These are phyloP conservation scores for Kwoniella europaea DNA, from an alignment of 768 basidiomycete genomes.

Conservation along the genomic window DNA sequence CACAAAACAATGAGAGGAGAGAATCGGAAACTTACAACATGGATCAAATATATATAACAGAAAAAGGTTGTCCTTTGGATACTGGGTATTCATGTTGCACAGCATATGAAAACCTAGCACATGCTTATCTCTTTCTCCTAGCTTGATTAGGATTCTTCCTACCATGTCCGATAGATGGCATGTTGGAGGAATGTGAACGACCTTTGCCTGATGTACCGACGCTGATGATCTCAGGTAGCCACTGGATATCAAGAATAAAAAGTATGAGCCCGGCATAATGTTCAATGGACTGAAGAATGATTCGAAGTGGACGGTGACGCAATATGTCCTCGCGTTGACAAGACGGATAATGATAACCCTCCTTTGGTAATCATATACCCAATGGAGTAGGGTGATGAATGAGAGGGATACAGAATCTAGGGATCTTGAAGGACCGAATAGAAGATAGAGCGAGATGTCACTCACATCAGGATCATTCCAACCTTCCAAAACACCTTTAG, in stretches of 20 bases:
- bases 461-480: conserved; percentile 89
- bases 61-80: not conserved
- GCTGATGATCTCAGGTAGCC: conserved; percentile 56
- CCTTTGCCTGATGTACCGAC: conserved; percentile 68
- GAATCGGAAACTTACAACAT: not conserved
- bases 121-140: conserved; percentile 61
- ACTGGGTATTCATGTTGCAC: not conserved
- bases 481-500: conserved; percentile 63
- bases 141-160: conserved; percentile 85
- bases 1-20: too few species aligned
- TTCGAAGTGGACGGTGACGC: too few species aligned
- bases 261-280: not conserved
- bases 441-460: conserved; percentile 7
- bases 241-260: conserved; percentile 26
- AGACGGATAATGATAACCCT: not conserved
- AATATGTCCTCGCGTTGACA: not conserved
- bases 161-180: conserved; percentile 87
- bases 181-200: conserved; percentile 63
- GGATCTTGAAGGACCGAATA: too few species aligned
- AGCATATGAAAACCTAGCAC: not conserved
- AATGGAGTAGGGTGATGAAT: not conserved
- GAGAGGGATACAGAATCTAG: not conserved
- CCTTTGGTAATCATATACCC: not conserved
- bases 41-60: not conserved
- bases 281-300: too few species aligned